Base-by-base conservation (phyloP, 1,139 yeast species). In the Debaryomyces psychrophilus region DNA sequence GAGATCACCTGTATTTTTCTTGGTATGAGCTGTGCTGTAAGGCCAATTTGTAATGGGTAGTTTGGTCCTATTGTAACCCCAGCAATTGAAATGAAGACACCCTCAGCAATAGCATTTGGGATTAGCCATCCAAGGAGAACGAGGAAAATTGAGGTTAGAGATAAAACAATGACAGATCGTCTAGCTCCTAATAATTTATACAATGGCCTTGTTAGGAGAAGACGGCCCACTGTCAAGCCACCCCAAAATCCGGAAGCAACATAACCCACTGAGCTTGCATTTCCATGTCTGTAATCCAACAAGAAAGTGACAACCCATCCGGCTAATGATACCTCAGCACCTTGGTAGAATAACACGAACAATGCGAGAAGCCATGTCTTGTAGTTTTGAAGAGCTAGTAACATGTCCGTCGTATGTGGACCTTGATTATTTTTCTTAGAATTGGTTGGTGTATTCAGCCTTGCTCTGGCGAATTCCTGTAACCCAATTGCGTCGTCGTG, bases 191-290 rank as follows among this genome's bases (percentile, higher is more conserved):
- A 44, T n/a, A 52, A 52, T 25, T 65, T 65, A 50, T 77, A 77
- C 9, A 75, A 54, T 1, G 67, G 64, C 18, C 72, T 59, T 2
- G 82, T 76, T 25, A 83, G 64, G 5, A 71, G 50, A 25, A 85
- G 64, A 44, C 90, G 62, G 1, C 90, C 90, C 2, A 82, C 31
- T 0, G 89, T 82, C 31, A 85, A 65, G 5, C 90, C 92, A 9
- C 76, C 82, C 90, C 90, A 85, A 54, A 79, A 83, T 0, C 90
- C 90, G 7, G 89, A 80, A 2, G 87, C 79, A 26, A 83, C 84
- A 56, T 83, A 84, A 15, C 90, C 89, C 46, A 77, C 75, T 3
- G 76, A 62, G 0, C 59, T 51, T 3, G 66, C 57, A 44, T 67
- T 62, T 1, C 83, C 86, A 38, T 71, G 67, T 39, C 89, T 71